A percentile compares a stretch with the other conserved stretches of the same genome.
Conservation (phyloP, 495 filamentous ascomycete species). For the Aspergillus saccharolyticus region DNA sequence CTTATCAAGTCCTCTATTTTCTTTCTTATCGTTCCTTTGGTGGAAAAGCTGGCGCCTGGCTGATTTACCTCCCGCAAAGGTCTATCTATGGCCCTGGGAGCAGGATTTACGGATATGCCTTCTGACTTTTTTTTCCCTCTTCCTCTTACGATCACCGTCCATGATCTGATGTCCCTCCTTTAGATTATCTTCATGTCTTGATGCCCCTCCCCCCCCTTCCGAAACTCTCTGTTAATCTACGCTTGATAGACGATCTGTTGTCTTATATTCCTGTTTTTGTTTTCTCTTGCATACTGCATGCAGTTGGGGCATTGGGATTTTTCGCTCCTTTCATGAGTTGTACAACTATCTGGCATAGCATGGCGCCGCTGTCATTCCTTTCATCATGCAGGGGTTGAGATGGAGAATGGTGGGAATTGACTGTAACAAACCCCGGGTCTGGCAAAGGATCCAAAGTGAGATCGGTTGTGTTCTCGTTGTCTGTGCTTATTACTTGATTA, state of each 20-base stretch:
- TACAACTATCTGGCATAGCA: conserved; percentile 41
- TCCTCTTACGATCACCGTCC: conserved; percentile 18
- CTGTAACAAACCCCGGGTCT: conserved; percentile 22
- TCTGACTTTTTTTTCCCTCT: conserved; percentile 4
- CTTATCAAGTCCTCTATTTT: conserved; percentile 14
- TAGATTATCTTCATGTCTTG: conserved; percentile 30
- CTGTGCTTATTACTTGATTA: conserved; percentile 7
- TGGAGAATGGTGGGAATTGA: conserved; percentile 25
- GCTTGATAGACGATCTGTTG: conserved; percentile 37
- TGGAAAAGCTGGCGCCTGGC: conserved; percentile 30
- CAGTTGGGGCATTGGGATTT: conserved; percentile 36
- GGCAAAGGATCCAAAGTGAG: conserved; percentile 18
- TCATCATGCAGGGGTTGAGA: conserved; percentile 32
- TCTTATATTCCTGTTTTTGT: conserved; percentile 35
- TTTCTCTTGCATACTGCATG: conserved; percentile 34
- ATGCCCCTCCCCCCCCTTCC: conserved; percentile 30
- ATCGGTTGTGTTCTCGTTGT: conserved; percentile 12
- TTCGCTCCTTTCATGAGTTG: conserved; percentile 37
- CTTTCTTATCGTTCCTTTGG: conserved; percentile 39
- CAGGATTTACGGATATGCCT: conserved; percentile 12
- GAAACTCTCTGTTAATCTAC: conserved; percentile 23
- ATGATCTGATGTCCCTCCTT: conserved; percentile 44
- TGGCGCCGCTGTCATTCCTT: conserved; percentile 47
- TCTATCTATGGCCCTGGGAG: background rate
- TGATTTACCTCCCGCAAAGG: conserved; percentile 15